Evolutionary conservation across 768 basidiomycete genomes (phyloP).

Genomic region (Boletus speciosus): DNA sequence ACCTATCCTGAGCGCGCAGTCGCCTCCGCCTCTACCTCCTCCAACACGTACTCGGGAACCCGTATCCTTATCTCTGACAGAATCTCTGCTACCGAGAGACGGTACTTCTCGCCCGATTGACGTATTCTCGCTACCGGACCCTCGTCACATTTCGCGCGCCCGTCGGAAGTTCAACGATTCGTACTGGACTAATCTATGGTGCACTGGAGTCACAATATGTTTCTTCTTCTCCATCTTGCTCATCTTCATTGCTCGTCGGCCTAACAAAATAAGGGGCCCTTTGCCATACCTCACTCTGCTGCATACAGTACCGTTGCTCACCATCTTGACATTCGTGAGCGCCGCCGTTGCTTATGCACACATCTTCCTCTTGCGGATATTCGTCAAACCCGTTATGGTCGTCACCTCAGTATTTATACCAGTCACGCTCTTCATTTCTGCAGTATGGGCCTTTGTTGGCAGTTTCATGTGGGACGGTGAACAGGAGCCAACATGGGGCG

Average conservation of each 20-base stretch:
- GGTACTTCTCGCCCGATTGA: constrained; percentile 60
- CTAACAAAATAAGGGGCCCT: constrained; percentile 27
- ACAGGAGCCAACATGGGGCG: constrained; percentile 71
- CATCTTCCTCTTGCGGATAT: constrained; percentile 72
- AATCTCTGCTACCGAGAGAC: constrained; percentile 75
- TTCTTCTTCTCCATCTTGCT: constrained; percentile 62
- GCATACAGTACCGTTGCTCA: constrained; percentile 74
- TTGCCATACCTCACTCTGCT: constrained; percentile 67
- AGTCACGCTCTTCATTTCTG: constrained; percentile 66
- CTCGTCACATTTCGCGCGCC: constrained; percentile 57
- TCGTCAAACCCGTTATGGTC: constrained; percentile 81
- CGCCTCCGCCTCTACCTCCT: constrained; percentile 35
- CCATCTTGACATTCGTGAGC: constrained; percentile 66
- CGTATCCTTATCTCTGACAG: constrained; percentile 67
- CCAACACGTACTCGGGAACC: constrained; percentile 44
- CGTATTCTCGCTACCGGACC: constrained; percentile 76
- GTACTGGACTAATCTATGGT: constrained; percentile 68
- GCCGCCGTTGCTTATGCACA: constrained; percentile 71
- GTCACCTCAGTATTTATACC: constrained; percentile 75
- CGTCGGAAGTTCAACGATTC: constrained; percentile 74
- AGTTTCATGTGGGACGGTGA: constrained; percentile 63
- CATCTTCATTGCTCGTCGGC: constrained; percentile 54
- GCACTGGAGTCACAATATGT: constrained; percentile 54
- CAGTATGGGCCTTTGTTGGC: constrained; percentile 78
- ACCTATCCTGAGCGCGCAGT: constrained; percentile 36